A percentile compares a stretch with the other conserved stretches of the same genome.
Evolutionary conservation across 345 rosid genomes (phyloP).

Genomic region (Linum trigynum): DNA sequence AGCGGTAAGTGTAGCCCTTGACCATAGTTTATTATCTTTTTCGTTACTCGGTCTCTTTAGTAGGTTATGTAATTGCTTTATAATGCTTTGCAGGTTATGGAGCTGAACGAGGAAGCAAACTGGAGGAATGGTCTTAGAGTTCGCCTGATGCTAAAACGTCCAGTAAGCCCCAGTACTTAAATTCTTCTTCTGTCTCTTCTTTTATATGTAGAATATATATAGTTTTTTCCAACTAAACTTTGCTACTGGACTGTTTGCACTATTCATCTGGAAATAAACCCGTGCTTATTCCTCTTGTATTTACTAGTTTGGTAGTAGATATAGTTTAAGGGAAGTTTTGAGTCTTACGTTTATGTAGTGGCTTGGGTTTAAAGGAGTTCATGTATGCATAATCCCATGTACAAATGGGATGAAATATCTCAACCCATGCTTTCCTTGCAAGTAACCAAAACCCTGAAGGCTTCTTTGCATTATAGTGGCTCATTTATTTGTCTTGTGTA

Average conservation of each 20-base stretch:
- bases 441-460: too few relatives aligned
- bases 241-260: neutral
- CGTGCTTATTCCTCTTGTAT: slow-evolving; percentile 1
- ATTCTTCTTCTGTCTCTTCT: neutral
- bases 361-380: too few relatives aligned
- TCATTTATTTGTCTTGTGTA: too few relatives aligned
- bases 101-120: slow-evolving; percentile 70
- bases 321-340: too few relatives aligned
- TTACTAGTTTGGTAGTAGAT: neutral
- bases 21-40: neutral
- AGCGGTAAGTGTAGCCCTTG: slow-evolving; percentile 53
- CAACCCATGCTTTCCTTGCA: too few relatives aligned
- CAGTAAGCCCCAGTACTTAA: slow-evolving; percentile 29
- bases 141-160: slow-evolving; percentile 63
- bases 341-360: too few relatives aligned
- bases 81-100: slow-evolving; percentile 48
- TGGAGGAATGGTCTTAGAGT: slow-evolving; percentile 98
- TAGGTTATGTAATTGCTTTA: slow-evolving; percentile 1
- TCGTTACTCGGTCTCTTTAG: neutral
- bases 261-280: neutral
- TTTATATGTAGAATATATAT: neutral
- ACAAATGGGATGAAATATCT: too few relatives aligned
- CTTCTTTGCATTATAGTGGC: too few relatives aligned
- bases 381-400: too few relatives aligned
- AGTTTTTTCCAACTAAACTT: neutral